Base-by-base conservation (phyloP, 768 basidiomycete species). In the Lactarius deliciosus region DNA sequence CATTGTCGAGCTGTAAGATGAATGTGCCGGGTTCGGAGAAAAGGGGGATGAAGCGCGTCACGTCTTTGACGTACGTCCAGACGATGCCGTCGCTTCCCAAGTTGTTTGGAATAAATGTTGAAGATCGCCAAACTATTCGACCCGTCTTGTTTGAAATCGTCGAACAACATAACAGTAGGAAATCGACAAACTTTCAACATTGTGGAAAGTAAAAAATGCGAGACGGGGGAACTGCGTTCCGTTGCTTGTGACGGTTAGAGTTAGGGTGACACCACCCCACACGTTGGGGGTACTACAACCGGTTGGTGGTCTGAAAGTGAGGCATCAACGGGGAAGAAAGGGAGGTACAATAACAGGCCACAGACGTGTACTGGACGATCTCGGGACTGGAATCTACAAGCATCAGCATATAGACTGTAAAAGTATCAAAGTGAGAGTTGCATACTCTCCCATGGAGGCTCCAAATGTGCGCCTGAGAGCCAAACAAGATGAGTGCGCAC, bases 151-250 rank as follows among this genome's bases (percentile, higher is more conserved):
- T 8, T 3, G 36, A 38, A 38, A 38, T 11, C 11, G 1, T 10
- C 36, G 36, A 36, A 11, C 36, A 0, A 13, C 11, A 38, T n/a
- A n/a, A 50, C 1, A 34, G 22, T 2, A n/a, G 28, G 28, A 25
- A 53, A 30, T 34, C n/a, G 34, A 73, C 85, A 67, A 71, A 89
- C 88, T 90, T 75, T 92, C 91, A 5, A 89, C 88, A 71, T 90
- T 86, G 36, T 90, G 85, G 73, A 91, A 87, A 5, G 88, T 89
- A 70, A 93, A 89, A 18, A 86, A 82, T 2, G 83, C 88, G 7
- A 91, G 78, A 30, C 90, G 83, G 72, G 90, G 88, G 65, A 83
- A 90, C 73, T 91, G 89, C 10, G 87, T 89, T 55, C 91, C 91
- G 63, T 90, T 92, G 63, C 85, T 86, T 2, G 89, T 88, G 22